Base-by-base conservation (phyloP, 2,329 filamentous ascomycete genomes). In the Colletotrichum sp. region DNA sequence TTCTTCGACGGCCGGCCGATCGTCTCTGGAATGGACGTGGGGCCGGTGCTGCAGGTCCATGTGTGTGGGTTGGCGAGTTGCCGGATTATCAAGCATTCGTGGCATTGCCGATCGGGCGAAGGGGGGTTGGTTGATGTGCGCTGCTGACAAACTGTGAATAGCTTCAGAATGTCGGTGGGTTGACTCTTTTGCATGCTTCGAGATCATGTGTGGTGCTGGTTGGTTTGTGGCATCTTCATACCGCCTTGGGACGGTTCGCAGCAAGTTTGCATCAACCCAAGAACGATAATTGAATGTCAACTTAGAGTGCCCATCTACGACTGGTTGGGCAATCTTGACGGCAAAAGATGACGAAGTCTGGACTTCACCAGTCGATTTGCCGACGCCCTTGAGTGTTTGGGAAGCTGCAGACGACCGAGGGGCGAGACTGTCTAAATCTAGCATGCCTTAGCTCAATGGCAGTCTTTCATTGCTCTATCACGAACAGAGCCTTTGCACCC, bases 81-180 rank as follows among this genome's bases (percentile, higher is more conserved):
- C 30, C 59, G 28, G 18, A n/a, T 49, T 21, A 49, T 49, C 44
- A 49, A 49, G 44, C 44, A 49, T 32, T 32, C 32, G 32, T 32
- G 32, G 32, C 32, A 12, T 49, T 49, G 44, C 44, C 44, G 44
- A 49, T 49, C 10, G 44, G 44, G 9, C 44, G 10, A 49, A 49
- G 18, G 44, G 39, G 44, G 44, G 9, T 49, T 36, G 34, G 34
- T 8, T 18, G 57, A 60, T 32, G 8, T 60, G 57, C 16, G 16
- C 12, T 34, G 18, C 34, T 49, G 39, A 59, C 32, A 49, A 26
- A 4, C 24, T 71, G 59, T 13, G 71, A 74, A 74, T 74, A 74
- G 39, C 44, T 10, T 49, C 44, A 49, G 44, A 21, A 30, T 30
- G 18, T 49, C 9, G 10, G 6, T 49, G 44, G 28, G 8, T 30